Conservation (phyloP, 108 stramenopile species). For the Aurantiochytrium sp. region DNA sequence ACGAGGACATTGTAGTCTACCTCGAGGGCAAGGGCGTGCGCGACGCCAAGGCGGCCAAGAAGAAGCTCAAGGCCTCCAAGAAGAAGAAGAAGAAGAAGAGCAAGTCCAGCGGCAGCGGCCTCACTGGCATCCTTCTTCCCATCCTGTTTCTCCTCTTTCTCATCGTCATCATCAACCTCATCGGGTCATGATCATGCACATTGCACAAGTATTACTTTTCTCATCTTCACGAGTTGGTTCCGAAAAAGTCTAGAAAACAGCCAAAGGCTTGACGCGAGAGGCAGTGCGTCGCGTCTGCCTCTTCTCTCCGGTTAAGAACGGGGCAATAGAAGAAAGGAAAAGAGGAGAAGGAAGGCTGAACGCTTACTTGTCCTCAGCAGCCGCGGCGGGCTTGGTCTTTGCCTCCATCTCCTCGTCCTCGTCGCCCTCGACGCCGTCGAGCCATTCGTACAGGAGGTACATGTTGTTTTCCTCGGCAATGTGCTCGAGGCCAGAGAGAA, state of each 20-base stretch:
- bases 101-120: background rate
- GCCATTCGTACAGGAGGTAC: slow-evolving; percentile 23
- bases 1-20: background rate
- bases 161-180: background rate
- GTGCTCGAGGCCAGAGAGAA: slow-evolving; percentile 28
- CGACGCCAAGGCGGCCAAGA: slow-evolving; percentile 14
- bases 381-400: background rate
- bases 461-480: slow-evolving; percentile 27
- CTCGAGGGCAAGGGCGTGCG: background rate
- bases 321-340: no score
- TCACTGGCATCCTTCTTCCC: background rate
- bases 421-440: slow-evolving; percentile 9
- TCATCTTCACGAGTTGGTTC: no score
- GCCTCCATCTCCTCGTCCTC: background rate
- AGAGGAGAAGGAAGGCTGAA: no score
- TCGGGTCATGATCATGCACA: background rate
- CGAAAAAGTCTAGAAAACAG: no score
- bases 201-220: no score
- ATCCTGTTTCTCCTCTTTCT: slow-evolving; percentile 16
- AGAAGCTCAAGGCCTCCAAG: background rate
- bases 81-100: slow-evolving; percentile 2
- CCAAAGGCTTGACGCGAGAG: no score
- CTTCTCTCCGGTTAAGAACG: no score
- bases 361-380: background rate
- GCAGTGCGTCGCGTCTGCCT: no score